Percentiles rank a stretch among this genome's conserved stretches.
phyloP scores from a whole-genome alignment of 1,284 basidiomycete species.

The Melampsora americana region DNA sequence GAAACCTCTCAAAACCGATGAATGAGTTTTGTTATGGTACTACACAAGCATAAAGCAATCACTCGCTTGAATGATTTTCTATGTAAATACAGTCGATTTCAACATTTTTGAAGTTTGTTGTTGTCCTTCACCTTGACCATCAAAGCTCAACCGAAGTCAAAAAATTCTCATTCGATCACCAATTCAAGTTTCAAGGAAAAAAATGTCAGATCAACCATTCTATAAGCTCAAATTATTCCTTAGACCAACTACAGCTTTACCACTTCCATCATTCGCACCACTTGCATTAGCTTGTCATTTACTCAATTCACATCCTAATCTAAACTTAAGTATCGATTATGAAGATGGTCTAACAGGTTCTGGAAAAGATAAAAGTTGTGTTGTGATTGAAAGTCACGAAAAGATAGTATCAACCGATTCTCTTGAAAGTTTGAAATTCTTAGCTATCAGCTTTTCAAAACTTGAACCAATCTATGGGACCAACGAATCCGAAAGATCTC shows the following conservation, averaged over 20 bases:
- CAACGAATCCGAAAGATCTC: background rate
- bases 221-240: constrained; percentile 36
- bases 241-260: constrained; percentile 26
- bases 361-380: constrained; percentile 21
- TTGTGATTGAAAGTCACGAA: constrained; percentile 10
- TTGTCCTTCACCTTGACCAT: no score
- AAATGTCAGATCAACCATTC: background rate
- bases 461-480: background rate
- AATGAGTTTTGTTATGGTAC: no score
- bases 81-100: no score
- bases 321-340: constrained; percentile 35
- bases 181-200: background rate
- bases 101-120: no score
- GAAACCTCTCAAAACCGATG: no score
- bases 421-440: constrained; percentile 19
- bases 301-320: constrained; percentile 14
- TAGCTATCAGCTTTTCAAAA: background rate
- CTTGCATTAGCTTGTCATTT: constrained; percentile 30
- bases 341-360: constrained; percentile 22
- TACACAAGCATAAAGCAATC: no score
- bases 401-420: constrained; percentile 12
- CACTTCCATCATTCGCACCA: constrained; percentile 36
- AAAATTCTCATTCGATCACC: no score
- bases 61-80: no score
- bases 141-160: no score